Percentiles rank a stretch among this genome's conserved stretches.
phyloP scores from a whole-genome alignment of 2,329 filamentous ascomycete species.

The Cladosporium sp. region DNA sequence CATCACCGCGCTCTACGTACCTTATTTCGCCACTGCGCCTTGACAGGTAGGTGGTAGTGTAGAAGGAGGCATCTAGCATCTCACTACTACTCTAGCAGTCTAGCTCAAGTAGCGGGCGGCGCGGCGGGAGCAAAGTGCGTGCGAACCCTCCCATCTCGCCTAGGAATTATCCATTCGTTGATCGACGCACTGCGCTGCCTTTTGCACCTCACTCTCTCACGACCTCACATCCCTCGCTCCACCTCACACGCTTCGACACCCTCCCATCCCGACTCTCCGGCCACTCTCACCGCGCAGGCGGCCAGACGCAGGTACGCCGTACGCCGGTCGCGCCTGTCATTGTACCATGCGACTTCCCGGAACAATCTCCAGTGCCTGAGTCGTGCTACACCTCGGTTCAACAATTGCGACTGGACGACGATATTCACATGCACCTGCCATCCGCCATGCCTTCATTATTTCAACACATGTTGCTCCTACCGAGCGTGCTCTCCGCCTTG shows the following conservation, averaged over 20 bases:
- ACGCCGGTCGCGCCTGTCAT: slow-evolving; percentile 4
- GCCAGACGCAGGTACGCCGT: slow-evolving; percentile 10
- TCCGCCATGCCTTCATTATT: slow-evolving; percentile 17
- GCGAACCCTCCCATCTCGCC: too few relatives aligned
- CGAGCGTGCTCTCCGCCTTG: slow-evolving; percentile 20
- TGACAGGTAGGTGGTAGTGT: too few relatives aligned
- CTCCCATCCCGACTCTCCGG: neutral
- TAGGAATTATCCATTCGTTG: too few relatives aligned
- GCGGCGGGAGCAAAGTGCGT: too few relatives aligned
- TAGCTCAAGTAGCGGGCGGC: too few relatives aligned
- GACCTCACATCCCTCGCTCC: neutral
- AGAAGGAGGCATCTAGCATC: too few relatives aligned
- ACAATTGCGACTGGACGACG: too few relatives aligned
- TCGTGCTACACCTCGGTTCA: neutral
- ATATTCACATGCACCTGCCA: too few relatives aligned
- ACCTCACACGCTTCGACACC: neutral
- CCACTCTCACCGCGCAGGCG: neutral
- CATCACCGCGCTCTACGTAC: neutral
- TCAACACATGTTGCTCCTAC: slow-evolving; percentile 19
- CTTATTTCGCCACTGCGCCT: too few relatives aligned
- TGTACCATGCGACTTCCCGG: slow-evolving; percentile 10
- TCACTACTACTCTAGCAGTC: too few relatives aligned
- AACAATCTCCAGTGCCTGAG: neutral
- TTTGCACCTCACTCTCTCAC: neutral
- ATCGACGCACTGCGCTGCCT: too few relatives aligned